Conservation (phyloP, 106 monocot genomes). For the Iris macrosiphon region DNA sequence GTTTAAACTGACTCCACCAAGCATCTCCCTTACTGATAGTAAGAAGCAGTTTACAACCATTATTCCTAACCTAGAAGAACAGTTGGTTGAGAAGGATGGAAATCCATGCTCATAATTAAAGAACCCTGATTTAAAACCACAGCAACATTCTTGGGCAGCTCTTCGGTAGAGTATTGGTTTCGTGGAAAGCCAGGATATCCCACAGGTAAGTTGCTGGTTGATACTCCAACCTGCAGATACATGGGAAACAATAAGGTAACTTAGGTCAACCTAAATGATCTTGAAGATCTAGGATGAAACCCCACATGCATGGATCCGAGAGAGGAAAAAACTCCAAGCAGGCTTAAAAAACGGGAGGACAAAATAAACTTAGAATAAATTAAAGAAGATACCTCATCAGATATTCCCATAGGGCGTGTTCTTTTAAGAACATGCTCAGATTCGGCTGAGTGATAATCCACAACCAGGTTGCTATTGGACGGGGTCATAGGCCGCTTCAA, state of each 20-base stretch:
- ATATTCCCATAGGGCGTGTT: conserved; percentile 26
- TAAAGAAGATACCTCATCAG: conserved; percentile 57
- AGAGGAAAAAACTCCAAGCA: too few species aligned
- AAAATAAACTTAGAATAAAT: too few species aligned
- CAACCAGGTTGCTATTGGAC: conserved; percentile 23
- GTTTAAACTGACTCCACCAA: too few species aligned
- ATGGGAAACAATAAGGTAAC: too few species aligned
- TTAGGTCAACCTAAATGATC: too few species aligned
- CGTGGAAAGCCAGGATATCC: conserved; percentile 13
- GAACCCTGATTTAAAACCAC: conserved; percentile 33
- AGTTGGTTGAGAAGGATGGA: conserved; percentile 34
- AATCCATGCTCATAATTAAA: conserved; percentile 40
- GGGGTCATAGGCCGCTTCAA: conserved; percentile 49
- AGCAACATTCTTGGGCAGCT: conserved; percentile 30
- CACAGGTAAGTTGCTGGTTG: conserved; percentile 10
- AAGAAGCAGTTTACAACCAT: too few species aligned
- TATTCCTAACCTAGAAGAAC: conserved; percentile 40
- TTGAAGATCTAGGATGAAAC: too few species aligned
- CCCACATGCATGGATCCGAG: too few species aligned
- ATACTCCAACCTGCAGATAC: conserved; percentile 25
- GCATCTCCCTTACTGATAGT: too few species aligned
- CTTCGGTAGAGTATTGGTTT: conserved; percentile 18
- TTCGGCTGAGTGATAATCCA: conserved; percentile 58
- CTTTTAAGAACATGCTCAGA: conserved; percentile 58
- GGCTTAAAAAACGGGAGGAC: too few species aligned